A percentile compares a stretch with the other conserved stretches of the same genome.
phyloP scores from a whole-genome alignment of 441 rosid genomes.

The Pelargonium fulgidum region DNA sequence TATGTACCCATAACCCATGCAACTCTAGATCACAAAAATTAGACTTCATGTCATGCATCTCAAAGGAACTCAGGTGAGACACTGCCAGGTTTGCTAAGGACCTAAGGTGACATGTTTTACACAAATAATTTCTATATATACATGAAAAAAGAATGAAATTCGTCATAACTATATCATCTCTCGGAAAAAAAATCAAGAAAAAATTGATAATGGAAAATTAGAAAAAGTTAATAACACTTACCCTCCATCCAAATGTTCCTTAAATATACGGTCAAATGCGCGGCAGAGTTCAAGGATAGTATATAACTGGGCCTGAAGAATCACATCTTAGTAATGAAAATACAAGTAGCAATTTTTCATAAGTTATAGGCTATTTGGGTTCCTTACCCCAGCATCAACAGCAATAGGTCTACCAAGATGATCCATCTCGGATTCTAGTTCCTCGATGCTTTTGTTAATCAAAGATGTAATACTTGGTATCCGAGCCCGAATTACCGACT shows the following conservation, averaged over 20 bases:
- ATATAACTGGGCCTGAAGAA: conserved; percentile 78
- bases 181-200: not conserved
- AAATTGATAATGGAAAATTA: conserved; percentile 17
- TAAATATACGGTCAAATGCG: conserved; percentile 96
- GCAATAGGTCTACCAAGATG: conserved; percentile 94
- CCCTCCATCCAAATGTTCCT: conserved; percentile 99
- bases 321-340: not conserved
- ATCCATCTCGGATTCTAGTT: conserved; percentile 90
- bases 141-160: too few relatives aligned
- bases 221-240: conserved; percentile 26
- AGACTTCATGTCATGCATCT: too few relatives aligned
- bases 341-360: not conserved
- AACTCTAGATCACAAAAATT: too few relatives aligned
- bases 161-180: too few relatives aligned
- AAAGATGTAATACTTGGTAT: conserved; percentile 93
- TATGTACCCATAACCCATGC: too few relatives aligned
- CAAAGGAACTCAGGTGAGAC: too few relatives aligned
- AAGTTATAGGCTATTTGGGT: not conserved
- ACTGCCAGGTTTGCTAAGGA: too few relatives aligned
- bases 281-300: conserved; percentile 88
- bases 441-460: conserved; percentile 89
- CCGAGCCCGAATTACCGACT: conserved; percentile 80
- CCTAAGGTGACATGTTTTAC: too few relatives aligned
- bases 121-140: too few relatives aligned
- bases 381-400: conserved; percentile 86